Percentiles rank a stretch among this genome's conserved stretches.
phyloP scores from a whole-genome alignment of 129 eudicot genomes.

The Solidago caesia region DNA sequence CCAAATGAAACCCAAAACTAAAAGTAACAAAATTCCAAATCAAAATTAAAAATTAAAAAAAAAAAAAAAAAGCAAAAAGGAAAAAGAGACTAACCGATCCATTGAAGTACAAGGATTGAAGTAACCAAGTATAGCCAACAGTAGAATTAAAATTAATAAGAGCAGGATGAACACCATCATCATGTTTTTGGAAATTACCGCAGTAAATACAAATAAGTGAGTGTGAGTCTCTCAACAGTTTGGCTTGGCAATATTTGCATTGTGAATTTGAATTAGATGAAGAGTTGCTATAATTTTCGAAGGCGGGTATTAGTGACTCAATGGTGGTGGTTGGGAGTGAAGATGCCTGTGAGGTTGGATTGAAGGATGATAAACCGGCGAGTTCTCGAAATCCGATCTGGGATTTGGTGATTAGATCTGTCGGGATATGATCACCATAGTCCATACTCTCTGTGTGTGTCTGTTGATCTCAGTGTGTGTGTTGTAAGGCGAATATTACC shows the following conservation, averaged over 20 bases:
- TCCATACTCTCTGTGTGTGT: constrained; percentile 31
- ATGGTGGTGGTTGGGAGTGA: constrained; percentile 49
- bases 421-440: constrained; percentile 31
- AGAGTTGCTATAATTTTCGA: constrained; percentile 18
- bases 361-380: constrained; percentile 53
- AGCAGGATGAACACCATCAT: constrained; percentile 49
- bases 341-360: constrained; percentile 40
- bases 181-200: constrained; percentile 45
- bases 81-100: constrained; percentile 63
- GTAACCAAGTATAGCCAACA: constrained; percentile 58
- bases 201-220: constrained; percentile 78
- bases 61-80: background rate
- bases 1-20: no score
- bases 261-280: constrained; percentile 52
- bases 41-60: no score
- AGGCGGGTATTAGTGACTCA: constrained; percentile 43
- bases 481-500: no score
- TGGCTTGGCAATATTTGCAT: constrained; percentile 60
- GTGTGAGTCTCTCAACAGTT: constrained; percentile 61
- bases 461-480: constrained; percentile 23
- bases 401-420: constrained; percentile 53
- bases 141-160: constrained; percentile 58
- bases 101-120: constrained; percentile 60
- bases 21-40: no score
- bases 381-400: constrained; percentile 54